Conservation (phyloP, 148 eudicot species). For the Rhododendron ovatum region DNA sequence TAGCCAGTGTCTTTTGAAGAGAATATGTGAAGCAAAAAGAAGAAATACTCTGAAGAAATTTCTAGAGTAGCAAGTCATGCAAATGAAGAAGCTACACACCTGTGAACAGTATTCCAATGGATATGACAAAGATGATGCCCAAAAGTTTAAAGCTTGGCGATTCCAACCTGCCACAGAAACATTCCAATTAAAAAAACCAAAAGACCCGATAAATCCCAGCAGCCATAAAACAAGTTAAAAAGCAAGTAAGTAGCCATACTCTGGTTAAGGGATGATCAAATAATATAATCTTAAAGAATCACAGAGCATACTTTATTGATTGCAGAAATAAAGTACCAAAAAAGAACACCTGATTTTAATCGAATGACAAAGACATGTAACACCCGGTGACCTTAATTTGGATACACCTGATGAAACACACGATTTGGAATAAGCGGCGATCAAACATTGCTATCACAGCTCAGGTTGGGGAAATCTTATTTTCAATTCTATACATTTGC, state of each 20-base stretch:
- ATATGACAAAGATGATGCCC: conserved; percentile 84
- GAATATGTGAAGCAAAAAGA: not conserved
- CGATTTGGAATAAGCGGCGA: not conserved
- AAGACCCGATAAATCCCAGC: not conserved
- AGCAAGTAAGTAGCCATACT: not conserved
- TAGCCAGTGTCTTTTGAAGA: not conserved
- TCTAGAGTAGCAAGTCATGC: not conserved
- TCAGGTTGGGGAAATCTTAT: not conserved
- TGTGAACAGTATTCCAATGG: conserved; percentile 73
- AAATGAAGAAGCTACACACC: conserved; percentile 41
- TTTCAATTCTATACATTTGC: not conserved
- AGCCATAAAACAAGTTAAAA: not conserved
- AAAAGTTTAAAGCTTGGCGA: conserved; percentile 82
- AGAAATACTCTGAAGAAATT: not conserved
- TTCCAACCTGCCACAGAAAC: conserved; percentile 65
- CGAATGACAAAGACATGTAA: not conserved
- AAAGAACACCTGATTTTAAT: not conserved
- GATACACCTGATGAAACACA: not conserved
- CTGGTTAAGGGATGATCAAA: not conserved
- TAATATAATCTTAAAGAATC: not conserved
- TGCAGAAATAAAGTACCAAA: not conserved
- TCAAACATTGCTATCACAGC: not conserved
- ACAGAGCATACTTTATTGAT: not conserved
- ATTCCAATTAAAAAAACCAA: conserved; percentile 12
- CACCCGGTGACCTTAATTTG: not conserved